A percentile compares a stretch with the other conserved stretches of the same genome.
phyloP scores from a whole-genome alignment of 148 eudicot species.

The Oxyria digyna region DNA sequence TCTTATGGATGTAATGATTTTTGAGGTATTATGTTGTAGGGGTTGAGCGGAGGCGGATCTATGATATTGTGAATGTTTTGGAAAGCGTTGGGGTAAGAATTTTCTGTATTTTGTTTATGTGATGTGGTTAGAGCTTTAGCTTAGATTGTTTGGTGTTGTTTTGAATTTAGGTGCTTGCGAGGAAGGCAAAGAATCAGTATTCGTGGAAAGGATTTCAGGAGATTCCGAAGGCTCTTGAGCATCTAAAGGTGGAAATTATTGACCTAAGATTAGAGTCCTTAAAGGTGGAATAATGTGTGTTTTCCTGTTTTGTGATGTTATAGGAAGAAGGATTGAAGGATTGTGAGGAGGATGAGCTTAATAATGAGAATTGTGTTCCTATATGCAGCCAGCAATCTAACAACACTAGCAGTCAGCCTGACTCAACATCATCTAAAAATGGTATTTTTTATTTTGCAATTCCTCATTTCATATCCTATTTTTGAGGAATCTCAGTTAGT shows the following conservation, averaged over 20 bases:
- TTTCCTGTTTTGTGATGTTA: not conserved
- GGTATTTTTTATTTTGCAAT: slow-evolving; percentile 26
- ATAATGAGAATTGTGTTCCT: not conserved
- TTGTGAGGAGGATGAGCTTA: slow-evolving; percentile 52
- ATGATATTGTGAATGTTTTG: slow-evolving; percentile 88
- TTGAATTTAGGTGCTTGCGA: slow-evolving; percentile 47
- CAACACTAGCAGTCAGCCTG: slow-evolving; percentile 28
- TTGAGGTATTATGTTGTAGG: slow-evolving; percentile 27
- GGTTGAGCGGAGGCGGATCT: slow-evolving; percentile 96
- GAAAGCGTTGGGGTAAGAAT: slow-evolving; percentile 83
- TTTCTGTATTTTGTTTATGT: not conserved
- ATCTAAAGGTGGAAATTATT: slow-evolving; percentile 40
- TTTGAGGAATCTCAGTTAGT: not conserved
- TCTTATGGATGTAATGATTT: not conserved
- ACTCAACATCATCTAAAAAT: slow-evolving; percentile 41
- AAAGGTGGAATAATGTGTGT: not conserved
- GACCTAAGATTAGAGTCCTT: not conserved
- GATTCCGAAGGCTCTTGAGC: slow-evolving; percentile 55
- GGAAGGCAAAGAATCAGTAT: slow-evolving; percentile 76
- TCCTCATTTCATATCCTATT: not conserved
- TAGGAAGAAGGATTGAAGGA: slow-evolving; percentile 80
- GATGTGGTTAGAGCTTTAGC: not conserved
- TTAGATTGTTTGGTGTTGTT: not conserved
- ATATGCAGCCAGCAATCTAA: slow-evolving; percentile 19
- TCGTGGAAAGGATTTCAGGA: slow-evolving; percentile 78